phyloP scores from a whole-genome alignment of 768 basidiomycete species.

The Neoboletus subvelutipes region DNA sequence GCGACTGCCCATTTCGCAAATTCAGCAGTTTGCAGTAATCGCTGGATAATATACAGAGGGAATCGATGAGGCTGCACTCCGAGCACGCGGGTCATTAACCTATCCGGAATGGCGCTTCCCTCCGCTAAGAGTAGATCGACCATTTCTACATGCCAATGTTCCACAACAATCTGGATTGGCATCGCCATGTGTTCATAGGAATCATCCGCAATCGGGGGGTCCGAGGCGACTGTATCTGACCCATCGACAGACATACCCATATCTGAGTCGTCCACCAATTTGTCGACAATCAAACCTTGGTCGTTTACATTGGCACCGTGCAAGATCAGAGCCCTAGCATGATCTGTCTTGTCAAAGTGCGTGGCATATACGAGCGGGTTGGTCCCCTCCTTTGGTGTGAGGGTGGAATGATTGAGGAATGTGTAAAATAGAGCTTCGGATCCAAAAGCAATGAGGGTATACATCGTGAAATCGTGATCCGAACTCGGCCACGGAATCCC shows the following conservation, averaged over 20 bases:
- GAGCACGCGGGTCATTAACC: background rate
- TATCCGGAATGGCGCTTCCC: background rate
- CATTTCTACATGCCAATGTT: slow-evolving; percentile 3
- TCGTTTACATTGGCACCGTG: background rate
- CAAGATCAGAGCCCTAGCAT: background rate
- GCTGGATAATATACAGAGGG: slow-evolving; percentile 1
- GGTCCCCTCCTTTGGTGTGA: background rate
- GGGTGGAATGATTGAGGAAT: background rate
- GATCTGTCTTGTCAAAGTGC: background rate
- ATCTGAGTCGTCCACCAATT: background rate
- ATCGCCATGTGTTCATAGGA: background rate
- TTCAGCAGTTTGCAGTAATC: background rate
- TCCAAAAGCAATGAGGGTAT: slow-evolving; percentile 7
- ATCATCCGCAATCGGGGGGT: background rate
- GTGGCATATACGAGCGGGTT: slow-evolving; percentile 16
- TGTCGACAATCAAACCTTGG: background rate
- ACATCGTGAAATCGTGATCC: slow-evolving; percentile 1
- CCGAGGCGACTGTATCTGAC: background rate
- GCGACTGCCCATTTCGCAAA: background rate
- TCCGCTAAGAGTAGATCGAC: slow-evolving; percentile 1
- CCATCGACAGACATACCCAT: background rate
- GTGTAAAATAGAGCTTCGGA: background rate
- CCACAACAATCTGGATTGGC: background rate
- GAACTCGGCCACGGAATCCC: slow-evolving; percentile 4
- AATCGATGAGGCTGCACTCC: background rate